These are phyloP conservation scores for Irpex lacteus DNA, from an alignment of 1,284 basidiomycete species.

Conservation along the genomic window DNA sequence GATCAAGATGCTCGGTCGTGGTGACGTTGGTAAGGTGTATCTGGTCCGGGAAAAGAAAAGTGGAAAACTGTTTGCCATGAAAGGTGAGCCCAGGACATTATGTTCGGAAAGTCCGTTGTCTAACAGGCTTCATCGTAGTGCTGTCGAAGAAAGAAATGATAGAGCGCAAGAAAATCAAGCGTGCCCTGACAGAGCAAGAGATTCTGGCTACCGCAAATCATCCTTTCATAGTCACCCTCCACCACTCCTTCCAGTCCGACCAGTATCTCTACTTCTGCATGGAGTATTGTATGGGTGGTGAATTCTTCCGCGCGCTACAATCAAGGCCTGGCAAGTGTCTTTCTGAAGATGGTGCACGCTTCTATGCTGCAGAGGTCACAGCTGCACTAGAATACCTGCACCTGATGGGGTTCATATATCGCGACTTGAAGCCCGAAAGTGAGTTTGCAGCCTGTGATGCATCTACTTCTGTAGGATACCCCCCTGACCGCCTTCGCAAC, in stretches of 20 bases:
- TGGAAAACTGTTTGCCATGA: slow-evolving; percentile 93
- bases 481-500: not conserved
- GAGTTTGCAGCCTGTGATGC: slow-evolving; percentile 34
- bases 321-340: slow-evolving; percentile 95
- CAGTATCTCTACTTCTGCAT: slow-evolving; percentile 97
- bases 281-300: slow-evolving; percentile 99
- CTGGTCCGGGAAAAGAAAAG: slow-evolving; percentile 95
- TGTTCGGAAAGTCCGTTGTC: slow-evolving; percentile 2
- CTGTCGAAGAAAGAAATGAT: slow-evolving; percentile 98
- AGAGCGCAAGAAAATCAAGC: slow-evolving; percentile 96
- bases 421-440: slow-evolving; percentile 99
- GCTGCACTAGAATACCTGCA: slow-evolving; percentile 98
- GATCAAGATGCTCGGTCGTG: slow-evolving; percentile 93
- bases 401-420: slow-evolving; percentile 99
- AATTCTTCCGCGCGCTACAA: slow-evolving; percentile 97
- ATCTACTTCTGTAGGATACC: not conserved
- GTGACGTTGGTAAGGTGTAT: slow-evolving; percentile 96
- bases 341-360: slow-evolving; percentile 91
- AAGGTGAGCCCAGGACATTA: slow-evolving; percentile 56
- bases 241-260: slow-evolving; percentile 98
- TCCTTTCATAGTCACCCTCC: slow-evolving; percentile 96
- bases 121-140: slow-evolving; percentile 45
- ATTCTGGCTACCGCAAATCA: slow-evolving; percentile 96
- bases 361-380: slow-evolving; percentile 98
- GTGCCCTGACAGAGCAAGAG: slow-evolving; percentile 94